Evolutionary conservation across 371 early-diverging fungal species (phyloP), one percentile per base, ranked within the genome.

Genomic region (Zopfochytrium polystomum): DNA sequence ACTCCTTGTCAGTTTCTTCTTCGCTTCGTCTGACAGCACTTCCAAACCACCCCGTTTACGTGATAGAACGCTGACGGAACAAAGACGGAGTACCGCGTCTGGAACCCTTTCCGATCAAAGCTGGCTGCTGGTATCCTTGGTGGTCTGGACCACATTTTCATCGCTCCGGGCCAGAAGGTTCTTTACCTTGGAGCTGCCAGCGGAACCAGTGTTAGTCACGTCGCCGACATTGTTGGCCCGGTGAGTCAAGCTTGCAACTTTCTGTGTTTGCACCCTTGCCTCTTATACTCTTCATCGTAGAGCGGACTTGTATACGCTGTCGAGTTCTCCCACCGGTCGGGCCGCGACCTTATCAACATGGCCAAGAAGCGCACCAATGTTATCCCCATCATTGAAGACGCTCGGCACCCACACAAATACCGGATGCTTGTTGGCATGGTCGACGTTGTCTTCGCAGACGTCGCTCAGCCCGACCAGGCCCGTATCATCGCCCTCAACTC

Each of bases 61-160:
- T 48, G 11, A 5, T 52, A 68, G 93, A 91, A 60, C 62, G 80
- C 87, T 54, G 98, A 98, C 52, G 92, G 95, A 46, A 86, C 91
- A 74, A 99, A 99, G 85, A 87, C 90, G 48, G 99, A 99, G 84
- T 99, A 99, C 83, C 88, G 99, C 70, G 96, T 98, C 52, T 99
- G 99, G 99, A 99, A 99, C 83, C 99, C 97, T 59, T 99, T 98
- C 91, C 90, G 99, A 79, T 95, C 95, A 70, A 99, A 99, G 90
- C 77, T 99, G 38, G 99, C 99, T 58, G 99, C 99, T 65, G 99
- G 98, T 76, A 91, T 99, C 58, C 85, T 99, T n/a, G 97, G 98
- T 77, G 99, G 99, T 83, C 79, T 98, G 53, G 99, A 99, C 74
- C 81, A 97, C 78, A 89, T 99, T 65, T 89, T 93, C 79, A 95